Percentiles rank a stretch among this genome's conserved stretches.
phyloP scores from a whole-genome alignment of 768 basidiomycete genomes.

The Tulasnella sp. region DNA sequence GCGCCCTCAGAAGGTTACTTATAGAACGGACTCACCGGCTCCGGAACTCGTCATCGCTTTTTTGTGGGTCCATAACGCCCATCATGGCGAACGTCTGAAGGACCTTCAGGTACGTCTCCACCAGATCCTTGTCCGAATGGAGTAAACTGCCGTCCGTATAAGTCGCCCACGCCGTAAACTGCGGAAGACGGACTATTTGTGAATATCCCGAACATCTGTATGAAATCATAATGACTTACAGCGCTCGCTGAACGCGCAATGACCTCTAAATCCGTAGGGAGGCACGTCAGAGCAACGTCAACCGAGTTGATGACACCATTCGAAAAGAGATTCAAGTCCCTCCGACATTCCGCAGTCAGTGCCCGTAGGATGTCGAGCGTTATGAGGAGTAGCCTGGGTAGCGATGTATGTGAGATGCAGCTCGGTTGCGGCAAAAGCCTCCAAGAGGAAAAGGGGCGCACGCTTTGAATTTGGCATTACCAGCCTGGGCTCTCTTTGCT shows the following conservation, averaged over 20 bases:
- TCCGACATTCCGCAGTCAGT: constrained; percentile 79
- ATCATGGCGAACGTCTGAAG: constrained; percentile 62
- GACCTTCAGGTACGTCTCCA: constrained; percentile 63
- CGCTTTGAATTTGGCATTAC: constrained; percentile 76
- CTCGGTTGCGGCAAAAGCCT: background rate
- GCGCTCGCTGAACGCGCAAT: constrained; percentile 72
- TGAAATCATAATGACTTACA: constrained; percentile 50
- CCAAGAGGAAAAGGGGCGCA: constrained; percentile 41
- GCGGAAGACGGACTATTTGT: background rate
- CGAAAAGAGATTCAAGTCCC: constrained; percentile 73
- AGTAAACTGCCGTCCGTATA: constrained; percentile 83
- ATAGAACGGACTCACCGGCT: constrained; percentile 54
- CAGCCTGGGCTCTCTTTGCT: constrained; percentile 62
- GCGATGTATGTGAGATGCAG: constrained; percentile 4
- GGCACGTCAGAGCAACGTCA: constrained; percentile 47
- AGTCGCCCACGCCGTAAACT: constrained; percentile 91
- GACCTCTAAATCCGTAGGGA: constrained; percentile 61
- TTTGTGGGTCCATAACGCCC: constrained; percentile 48
- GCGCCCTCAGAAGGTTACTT: background rate
- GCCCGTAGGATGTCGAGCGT: constrained; percentile 78
- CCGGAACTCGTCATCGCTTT: constrained; percentile 61
- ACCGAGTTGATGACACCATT: constrained; percentile 64
- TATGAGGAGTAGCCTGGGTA: constrained; percentile 65
- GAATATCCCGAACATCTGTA: constrained; percentile 8
- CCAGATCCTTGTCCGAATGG: constrained; percentile 67